Percentiles rank a stretch among this genome's conserved stretches.
phyloP scores from a whole-genome alignment of 139 green algal species.

The Tetradesmus lagerheimii region DNA sequence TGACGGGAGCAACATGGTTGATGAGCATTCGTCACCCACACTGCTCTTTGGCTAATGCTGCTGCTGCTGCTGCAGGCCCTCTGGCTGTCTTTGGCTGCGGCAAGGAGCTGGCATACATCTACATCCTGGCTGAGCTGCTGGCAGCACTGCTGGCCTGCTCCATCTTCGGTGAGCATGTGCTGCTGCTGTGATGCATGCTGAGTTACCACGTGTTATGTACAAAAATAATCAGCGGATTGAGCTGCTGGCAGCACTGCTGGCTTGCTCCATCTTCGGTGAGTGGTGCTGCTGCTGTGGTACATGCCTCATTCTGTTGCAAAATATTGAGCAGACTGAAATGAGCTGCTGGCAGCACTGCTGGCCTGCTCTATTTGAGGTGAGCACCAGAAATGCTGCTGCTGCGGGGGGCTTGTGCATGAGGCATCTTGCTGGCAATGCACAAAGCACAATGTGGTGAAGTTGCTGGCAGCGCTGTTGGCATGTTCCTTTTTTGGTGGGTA shows the following conservation, averaged over 20 bases:
- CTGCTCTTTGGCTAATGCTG: not conserved
- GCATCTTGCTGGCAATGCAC: too few species aligned
- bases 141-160: constrained; percentile 27
- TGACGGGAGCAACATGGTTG: too few species aligned
- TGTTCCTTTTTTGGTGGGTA: too few species aligned
- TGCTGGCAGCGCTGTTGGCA: not conserved
- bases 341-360: constrained; percentile 32
- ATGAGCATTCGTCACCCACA: not conserved
- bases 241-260: not conserved
- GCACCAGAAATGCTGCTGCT: too few species aligned
- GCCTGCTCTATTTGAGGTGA: constrained; percentile 31
- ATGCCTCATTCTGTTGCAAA: too few species aligned
- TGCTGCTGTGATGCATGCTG: not conserved
- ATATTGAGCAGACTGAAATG: too few species aligned
- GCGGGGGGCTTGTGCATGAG: too few species aligned
- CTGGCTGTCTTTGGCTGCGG: constrained; percentile 41
- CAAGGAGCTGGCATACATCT: constrained; percentile 14
- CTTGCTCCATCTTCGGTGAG: too few species aligned
- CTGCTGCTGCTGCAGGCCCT: constrained; percentile 12
- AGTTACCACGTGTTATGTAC: too few species aligned
- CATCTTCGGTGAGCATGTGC: constrained; percentile 13
- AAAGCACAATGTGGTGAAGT: too few species aligned
- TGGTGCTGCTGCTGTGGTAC: too few species aligned
- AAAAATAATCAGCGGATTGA: too few species aligned
- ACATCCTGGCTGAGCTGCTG: constrained; percentile 42